phyloP scores from a whole-genome alignment of 306 rosid species.

The Glycine soja region DNA sequence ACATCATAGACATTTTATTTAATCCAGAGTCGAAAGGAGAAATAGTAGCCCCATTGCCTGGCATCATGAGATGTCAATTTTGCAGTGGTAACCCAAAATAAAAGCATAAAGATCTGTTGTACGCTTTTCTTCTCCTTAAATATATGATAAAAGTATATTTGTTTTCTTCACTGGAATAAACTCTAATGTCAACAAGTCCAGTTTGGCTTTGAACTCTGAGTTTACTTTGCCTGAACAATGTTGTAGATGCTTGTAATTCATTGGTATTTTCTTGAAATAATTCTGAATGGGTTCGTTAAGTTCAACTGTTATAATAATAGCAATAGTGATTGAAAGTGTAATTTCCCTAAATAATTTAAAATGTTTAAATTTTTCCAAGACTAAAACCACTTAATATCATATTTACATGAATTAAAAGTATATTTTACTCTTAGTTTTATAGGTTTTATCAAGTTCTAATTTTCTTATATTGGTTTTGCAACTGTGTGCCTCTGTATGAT shows the following conservation, averaged over 20 bases:
- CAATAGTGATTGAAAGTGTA: constrained; percentile 51
- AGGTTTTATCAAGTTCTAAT: constrained; percentile 46
- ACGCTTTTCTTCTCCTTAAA: constrained; percentile 24
- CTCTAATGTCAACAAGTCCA: not conserved
- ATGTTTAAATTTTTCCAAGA: not conserved
- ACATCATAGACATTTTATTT: constrained; percentile 8
- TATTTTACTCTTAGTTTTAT: constrained; percentile 33
- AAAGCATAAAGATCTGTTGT: constrained; percentile 8
- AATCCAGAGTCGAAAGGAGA: constrained; percentile 25
- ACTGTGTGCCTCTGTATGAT: constrained; percentile 85
- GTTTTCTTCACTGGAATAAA: constrained; percentile 25
- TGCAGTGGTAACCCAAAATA: constrained; percentile 27
- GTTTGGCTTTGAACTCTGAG: constrained; percentile 18
- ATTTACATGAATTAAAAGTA: not conserved
- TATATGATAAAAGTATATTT: not conserved
- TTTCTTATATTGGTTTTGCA: constrained; percentile 61
- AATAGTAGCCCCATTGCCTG: not conserved
- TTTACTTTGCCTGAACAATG: not conserved
- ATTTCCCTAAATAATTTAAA: too few species aligned
- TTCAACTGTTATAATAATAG: constrained; percentile 26
- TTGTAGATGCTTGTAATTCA: not conserved
- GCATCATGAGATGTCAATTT: constrained; percentile 22
- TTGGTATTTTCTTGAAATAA: not conserved
- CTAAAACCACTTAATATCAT: not conserved
- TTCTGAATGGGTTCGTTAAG: not conserved